Base-by-base conservation (phyloP, 164 flowering plant species). In the Macadamia tetraphylla region DNA sequence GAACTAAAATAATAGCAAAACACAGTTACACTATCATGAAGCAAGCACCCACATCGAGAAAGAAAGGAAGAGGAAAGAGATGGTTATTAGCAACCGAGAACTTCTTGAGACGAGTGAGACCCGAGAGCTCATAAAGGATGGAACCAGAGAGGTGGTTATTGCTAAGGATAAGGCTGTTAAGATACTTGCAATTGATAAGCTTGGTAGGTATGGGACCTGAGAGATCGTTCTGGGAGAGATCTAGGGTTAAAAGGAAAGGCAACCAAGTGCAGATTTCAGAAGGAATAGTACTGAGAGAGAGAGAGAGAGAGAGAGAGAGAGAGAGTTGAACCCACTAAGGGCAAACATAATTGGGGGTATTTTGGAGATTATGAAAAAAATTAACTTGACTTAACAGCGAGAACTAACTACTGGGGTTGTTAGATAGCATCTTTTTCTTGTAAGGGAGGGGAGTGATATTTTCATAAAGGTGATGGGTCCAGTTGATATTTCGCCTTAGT, bases 151-250 rank as follows among this genome's bases (percentile, higher is more conserved):
- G 53, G 5, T 59, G 63, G 57, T 81, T 81, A 32, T 70, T 71
- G 29, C 67, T 63, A 29, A 82, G 52, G 17, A 60, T 62, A 31
- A 82, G 29, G 12, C 15, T 64, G 35, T 82, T 82, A 18, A 82
- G 65, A 51, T 65, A 82, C 73, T 78, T 69, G 46, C 82, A 82
- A 12, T 71, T 62, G 1, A 46, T 71, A 12, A 82, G 67, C 10
- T 70, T 75, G 8, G 59, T 48, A 2, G 85, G 85, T 17, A 82
- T 82, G 3, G 58, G 10, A 52, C 81, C 85, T 14, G 81, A 48
- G 6, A 82, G 51, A 14, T 29, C 53, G 58, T 82, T 82, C 0
- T 67, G 42, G 43, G 85, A 79, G 17, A 82, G 73, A 72, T 82
- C 81, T 56, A 82, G 71, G 5, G 63, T 64, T 6, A 77, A 79